phyloP scores from a whole-genome alignment of 371 early-diverging fungal species.

The Syncephalastrum sp. region DNA sequence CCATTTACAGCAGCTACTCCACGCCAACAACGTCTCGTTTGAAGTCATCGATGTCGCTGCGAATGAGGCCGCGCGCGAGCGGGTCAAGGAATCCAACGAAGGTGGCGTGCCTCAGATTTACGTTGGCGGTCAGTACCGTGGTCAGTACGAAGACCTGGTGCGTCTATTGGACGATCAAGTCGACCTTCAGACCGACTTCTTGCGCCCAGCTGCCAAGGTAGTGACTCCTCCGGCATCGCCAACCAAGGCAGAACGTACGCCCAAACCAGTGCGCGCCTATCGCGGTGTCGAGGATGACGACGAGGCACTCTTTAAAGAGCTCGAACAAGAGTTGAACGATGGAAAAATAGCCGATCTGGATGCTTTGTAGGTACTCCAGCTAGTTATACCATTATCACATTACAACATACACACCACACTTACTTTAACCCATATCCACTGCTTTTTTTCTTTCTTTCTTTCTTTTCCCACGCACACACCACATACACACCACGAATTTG shows the following conservation, averaged over 20 bases:
- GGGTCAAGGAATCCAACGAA: slow-evolving; percentile 41
- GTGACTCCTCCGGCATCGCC: slow-evolving; percentile 4
- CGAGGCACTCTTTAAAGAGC: slow-evolving; percentile 30
- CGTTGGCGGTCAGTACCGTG: slow-evolving; percentile 45
- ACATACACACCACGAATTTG: too few relatives aligned
- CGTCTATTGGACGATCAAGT: slow-evolving; percentile 21
- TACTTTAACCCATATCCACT: too few relatives aligned
- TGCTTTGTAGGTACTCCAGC: too few relatives aligned
- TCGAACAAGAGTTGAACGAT: slow-evolving; percentile 35
- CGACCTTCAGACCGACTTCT: slow-evolving; percentile 14
- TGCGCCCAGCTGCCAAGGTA: slow-evolving; percentile 33
- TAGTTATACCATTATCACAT: too few relatives aligned
- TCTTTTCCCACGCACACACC: too few relatives aligned
- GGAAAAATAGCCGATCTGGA: slow-evolving; percentile 18
- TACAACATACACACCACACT: too few relatives aligned
- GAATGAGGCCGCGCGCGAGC: slow-evolving; percentile 42
- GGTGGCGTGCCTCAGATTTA: slow-evolving; percentile 39
- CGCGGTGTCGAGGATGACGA: slow-evolving; percentile 44
- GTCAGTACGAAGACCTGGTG: slow-evolving; percentile 31
- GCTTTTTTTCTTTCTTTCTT: too few relatives aligned
- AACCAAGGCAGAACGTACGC: background rate
- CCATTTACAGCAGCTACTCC: slow-evolving; percentile 36
- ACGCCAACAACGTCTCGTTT: slow-evolving; percentile 27
- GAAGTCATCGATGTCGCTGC: slow-evolving; percentile 44
- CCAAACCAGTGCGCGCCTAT: slow-evolving; percentile 25